Evolutionary conservation across 208 protist species (phyloP).

Genomic region (Porcisia hertigi): DNA sequence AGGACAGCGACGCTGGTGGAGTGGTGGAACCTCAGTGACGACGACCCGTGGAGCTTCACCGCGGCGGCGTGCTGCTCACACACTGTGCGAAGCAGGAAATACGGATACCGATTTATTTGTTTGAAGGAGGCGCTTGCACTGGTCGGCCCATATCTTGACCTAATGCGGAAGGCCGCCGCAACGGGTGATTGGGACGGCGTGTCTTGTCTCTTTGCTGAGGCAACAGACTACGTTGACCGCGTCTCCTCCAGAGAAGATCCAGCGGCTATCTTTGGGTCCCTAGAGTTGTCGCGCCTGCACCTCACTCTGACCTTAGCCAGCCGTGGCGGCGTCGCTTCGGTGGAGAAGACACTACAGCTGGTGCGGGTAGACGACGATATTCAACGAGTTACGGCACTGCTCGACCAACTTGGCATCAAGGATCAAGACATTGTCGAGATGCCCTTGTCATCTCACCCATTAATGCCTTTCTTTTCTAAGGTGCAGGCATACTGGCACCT

Average conservation of each 20-base stretch:
- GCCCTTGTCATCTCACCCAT: background rate
- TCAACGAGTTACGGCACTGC: constrained; percentile 13
- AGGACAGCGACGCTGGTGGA: constrained; percentile 9
- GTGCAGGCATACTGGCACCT: constrained; percentile 22
- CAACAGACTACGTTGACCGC: background rate
- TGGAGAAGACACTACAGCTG: constrained; percentile 2
- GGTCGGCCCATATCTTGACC: constrained; percentile 25
- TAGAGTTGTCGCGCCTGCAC: constrained; percentile 33
- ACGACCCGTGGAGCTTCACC: constrained; percentile 21
- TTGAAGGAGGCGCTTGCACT: constrained; percentile 12
- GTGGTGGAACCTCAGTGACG: constrained; percentile 26
- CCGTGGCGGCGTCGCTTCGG: constrained; percentile 9
- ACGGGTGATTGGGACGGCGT: constrained; percentile 20
- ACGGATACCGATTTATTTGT: constrained; percentile 17
- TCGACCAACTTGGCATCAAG: constrained; percentile 15
- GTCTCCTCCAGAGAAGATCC: background rate
- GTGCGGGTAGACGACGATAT: constrained; percentile 1
- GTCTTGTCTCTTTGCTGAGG: background rate
- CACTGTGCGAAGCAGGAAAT: background rate
- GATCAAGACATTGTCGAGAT: constrained; percentile 12
- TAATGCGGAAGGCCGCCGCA: constrained; percentile 27
- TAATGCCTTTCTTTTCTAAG: background rate
- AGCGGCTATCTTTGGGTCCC: constrained; percentile 16
- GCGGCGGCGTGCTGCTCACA: background rate
- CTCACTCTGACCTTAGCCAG: constrained; percentile 20